phyloP scores from a whole-genome alignment of 169 alveolate species.

The Eimeria falciformis region DNA sequence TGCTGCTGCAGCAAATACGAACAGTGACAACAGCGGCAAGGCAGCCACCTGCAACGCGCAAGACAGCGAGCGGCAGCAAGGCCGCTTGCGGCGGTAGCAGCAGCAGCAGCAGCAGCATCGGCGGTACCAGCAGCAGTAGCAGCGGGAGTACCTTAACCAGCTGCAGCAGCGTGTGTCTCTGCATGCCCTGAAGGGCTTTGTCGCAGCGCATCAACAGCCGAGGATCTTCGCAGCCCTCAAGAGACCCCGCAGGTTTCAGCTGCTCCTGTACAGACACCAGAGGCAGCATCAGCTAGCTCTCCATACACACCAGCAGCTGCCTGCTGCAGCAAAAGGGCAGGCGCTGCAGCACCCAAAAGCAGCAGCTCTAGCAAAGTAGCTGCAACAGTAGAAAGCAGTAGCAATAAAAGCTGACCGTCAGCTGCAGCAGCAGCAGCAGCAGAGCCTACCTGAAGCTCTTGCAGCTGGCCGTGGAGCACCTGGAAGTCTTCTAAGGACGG shows the following conservation, averaged over 20 bases:
- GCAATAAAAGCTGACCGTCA: slow-evolving; percentile 10
- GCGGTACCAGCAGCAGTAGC: too few relatives aligned
- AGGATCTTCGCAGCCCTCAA: slow-evolving; percentile 49
- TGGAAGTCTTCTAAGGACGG: slow-evolving; percentile 39
- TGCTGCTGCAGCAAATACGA: neutral
- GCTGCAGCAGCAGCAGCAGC: slow-evolving; percentile 44
- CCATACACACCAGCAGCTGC: neutral
- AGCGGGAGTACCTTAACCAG: slow-evolving; percentile 47
- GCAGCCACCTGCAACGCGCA: neutral
- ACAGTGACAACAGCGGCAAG: slow-evolving; percentile 3
- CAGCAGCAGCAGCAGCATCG: slow-evolving; percentile 56
- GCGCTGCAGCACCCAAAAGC: neutral
- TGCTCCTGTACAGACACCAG: slow-evolving; percentile 67
- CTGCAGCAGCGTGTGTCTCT: slow-evolving; percentile 59
- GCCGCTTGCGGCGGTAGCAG: slow-evolving; percentile 6
- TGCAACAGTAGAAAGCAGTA: neutral
- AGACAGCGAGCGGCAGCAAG: neutral
- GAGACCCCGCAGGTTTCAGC: slow-evolving; percentile 37
- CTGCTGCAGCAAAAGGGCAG: neutral
- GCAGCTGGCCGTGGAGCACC: slow-evolving; percentile 32
- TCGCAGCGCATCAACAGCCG: slow-evolving; percentile 66
- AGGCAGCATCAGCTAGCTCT: slow-evolving; percentile 7
- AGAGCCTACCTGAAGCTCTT: slow-evolving; percentile 57
- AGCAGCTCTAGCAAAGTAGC: slow-evolving; percentile 3
- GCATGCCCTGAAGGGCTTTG: slow-evolving; percentile 58